Base-by-base conservation (phyloP, 176 grass and related monocot genomes). In the Eleusine coracana region DNA sequence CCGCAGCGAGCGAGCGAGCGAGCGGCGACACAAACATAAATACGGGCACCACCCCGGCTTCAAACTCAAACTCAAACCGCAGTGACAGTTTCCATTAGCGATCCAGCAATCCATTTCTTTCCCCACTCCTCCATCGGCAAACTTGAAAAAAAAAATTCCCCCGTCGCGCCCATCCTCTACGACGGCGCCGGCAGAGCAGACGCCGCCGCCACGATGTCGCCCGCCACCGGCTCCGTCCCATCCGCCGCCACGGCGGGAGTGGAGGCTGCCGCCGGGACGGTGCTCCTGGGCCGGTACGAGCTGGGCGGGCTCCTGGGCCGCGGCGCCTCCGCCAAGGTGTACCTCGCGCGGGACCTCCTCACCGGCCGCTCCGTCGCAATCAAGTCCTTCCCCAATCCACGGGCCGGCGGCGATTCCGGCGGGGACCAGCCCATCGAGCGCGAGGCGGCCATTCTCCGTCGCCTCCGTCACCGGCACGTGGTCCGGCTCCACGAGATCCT, bases 241-340 rank as follows among this genome's bases (percentile, higher is more conserved):
- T 6, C 84, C 2, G 37, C 42, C 60, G 37, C 85, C 0, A 38
- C 45, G 2, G 52, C 54, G 20, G 12, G 51, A 5, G 42, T 10
- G 25, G 70, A 56, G 2, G 37, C 28, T 6, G 64, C 14, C 12
- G 83, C 69, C 3, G 56, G n/a, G 15, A 82, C 50, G 25, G 75
- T 95, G 36, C 71, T 98, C 41, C 79, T 95, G 21, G 88, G 80
- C 0, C 16, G 91, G 44, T 98, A 98, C 87, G 86, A 95, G 82
- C 66, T 98, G 36, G 85, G 88, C 6, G 72, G 58, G 2, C 81
- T 98, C 25, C 95, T 98, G 1, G 95, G 95, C 67, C 92, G 95
- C 80, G 95, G 95, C 28, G 92, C 92, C 18, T 93, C 95, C 41
- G 95, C 92, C 64, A 98, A 95, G 92, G 95, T 98, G 23, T 98